Evolutionary conservation across 202 grass and related monocot genomes (phyloP), one percentile per base, ranked within the genome.

Genomic region (Zoysia matrella): DNA sequence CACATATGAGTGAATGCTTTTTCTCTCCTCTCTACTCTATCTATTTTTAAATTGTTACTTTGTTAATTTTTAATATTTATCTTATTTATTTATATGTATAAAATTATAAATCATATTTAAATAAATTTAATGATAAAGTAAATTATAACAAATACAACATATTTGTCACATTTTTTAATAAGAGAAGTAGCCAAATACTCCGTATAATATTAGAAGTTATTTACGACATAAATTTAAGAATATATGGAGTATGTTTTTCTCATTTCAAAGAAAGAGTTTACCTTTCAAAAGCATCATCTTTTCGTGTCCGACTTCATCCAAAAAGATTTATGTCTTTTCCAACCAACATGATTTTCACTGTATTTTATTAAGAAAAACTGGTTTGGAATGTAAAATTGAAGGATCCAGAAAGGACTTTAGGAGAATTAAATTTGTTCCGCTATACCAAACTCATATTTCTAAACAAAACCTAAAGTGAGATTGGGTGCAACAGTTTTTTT

Each of bases 221-320:
- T 22, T 22, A 22, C 22, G 22, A 22, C 22, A 22, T 22, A 22
- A 22, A 22, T 22, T 22, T 22, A 22, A 22, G 22, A 22, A 22
- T 22, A 22, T 22, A 22, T 22, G 22, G 22, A 22, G 22, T 22
- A 75, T 47, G 48, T 18, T 69, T 68, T 58, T 9, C 36, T 8
- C 9, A 0, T 42, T 73, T 80, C 16, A 65, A 40, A 2, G 52
- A 11, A 22, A 22, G 22, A 22, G 42, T 58, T 58, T 80, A 70
- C 58, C 54, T 55, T 39, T 11, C 51, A 46, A 11, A 22, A 14
- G 13, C 6, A 22, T 79, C 41, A 60, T 11, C 3, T 79, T 74
- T 72, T 46, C 40, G 44, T 78, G 12, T 11, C 61, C 67, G 60
- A 16, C 8, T 78, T 73, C 50, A 65, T 41, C 7, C 45, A 53